phyloP scores from a whole-genome alignment of 208 protist species.

The Acanthamoeba healyi region DNA sequence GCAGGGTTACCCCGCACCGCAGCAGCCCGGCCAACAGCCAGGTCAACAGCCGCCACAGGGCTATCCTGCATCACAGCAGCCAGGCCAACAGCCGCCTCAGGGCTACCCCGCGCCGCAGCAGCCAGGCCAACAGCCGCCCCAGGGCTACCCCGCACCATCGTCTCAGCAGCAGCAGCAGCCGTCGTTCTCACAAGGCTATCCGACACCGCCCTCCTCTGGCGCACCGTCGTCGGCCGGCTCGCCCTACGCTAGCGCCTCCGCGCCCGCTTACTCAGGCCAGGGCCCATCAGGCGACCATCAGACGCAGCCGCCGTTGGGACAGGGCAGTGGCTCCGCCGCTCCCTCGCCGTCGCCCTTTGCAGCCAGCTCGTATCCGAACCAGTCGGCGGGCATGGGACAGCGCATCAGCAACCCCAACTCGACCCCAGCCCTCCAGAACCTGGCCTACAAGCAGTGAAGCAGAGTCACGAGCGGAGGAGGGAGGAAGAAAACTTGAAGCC shows the following conservation, averaged over 20 bases:
- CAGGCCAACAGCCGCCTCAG: background rate
- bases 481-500: no score
- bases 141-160: background rate
- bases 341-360: background rate
- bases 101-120: background rate
- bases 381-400: constrained; percentile 24
- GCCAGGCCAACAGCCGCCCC: background rate
- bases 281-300: background rate
- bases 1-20: background rate
- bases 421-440: background rate
- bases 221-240: background rate
- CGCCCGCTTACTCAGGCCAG: background rate
- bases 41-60: background rate
- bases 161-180: background rate
- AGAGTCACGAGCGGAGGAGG: background rate
- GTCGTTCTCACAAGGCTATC: background rate
- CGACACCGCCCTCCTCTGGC: background rate
- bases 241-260: background rate
- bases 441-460: background rate
- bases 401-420: constrained; percentile 29
- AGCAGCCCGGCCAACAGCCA: background rate
- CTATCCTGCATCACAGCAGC: background rate
- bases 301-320: background rate
- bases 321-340: background rate
- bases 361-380: background rate